Percentiles rank a stretch among this genome's conserved stretches.
phyloP scores from a whole-genome alignment of 208 protist species.

The Naegleria lovaniensis region DNA sequence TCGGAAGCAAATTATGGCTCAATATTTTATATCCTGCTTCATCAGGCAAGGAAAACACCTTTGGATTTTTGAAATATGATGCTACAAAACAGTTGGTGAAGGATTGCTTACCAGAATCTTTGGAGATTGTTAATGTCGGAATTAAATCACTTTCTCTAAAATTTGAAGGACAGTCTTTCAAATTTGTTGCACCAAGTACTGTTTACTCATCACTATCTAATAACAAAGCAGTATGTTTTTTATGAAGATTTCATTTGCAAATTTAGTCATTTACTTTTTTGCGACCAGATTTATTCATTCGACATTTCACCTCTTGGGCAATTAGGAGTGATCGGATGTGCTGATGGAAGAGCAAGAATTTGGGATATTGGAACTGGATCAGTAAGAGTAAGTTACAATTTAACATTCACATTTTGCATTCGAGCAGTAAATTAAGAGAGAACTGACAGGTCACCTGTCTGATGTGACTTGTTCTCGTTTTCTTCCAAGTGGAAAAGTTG shows the following conservation, averaged over 20 bases:
- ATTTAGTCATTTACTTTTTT: neutral
- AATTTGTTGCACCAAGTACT: neutral
- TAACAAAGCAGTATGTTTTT: neutral
- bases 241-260: neutral
- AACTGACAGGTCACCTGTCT: neutral
- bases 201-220: neutral
- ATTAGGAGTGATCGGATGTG: neutral
- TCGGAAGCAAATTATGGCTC: neutral
- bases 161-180: neutral
- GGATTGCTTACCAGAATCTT: neutral
- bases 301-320: neutral
- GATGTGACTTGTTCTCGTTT: neutral
- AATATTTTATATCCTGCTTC: neutral
- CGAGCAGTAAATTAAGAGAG: neutral
- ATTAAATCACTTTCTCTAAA: neutral
- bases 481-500: slow-evolving; percentile 4
- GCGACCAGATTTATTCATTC: neutral
- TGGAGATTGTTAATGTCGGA: neutral
- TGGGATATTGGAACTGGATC: neutral
- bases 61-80: slow-evolving; percentile 7
- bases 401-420: neutral
- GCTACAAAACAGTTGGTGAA: neutral
- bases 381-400: neutral
- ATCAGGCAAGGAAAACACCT: neutral
- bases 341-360: neutral